These are phyloP conservation scores for Ustulina deusta DNA, from an alignment of 2,329 filamentous ascomycete genomes.

Conservation along the genomic window DNA sequence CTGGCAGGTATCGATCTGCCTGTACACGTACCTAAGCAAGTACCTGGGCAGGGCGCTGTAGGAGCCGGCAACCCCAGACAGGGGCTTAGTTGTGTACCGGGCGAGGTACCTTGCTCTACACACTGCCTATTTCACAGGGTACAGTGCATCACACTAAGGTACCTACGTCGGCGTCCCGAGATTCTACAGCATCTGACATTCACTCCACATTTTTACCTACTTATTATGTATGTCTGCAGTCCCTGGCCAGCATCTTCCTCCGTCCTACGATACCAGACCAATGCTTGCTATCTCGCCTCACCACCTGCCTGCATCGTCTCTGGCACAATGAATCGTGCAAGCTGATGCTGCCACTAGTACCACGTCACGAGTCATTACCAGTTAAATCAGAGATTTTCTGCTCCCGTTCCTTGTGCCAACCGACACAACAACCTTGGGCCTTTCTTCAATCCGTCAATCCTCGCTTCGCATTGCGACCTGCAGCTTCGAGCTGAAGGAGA, in stretches of 20 bases:
- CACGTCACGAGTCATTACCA: neutral
- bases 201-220: constrained; percentile 23
- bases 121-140: neutral
- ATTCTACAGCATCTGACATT: constrained; percentile 1
- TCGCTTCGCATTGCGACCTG: constrained; percentile 8
- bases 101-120: neutral
- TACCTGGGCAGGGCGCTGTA: too few species aligned
- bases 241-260: constrained; percentile 7
- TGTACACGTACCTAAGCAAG: too few species aligned
- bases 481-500: neutral
- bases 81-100: neutral
- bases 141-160: neutral
- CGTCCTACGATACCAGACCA: constrained; percentile 4
- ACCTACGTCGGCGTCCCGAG: neutral
- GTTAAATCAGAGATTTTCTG: neutral
- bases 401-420: neutral
- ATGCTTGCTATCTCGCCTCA: constrained; percentile 1
- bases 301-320: neutral
- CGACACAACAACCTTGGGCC: neutral
- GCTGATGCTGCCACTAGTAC: neutral
- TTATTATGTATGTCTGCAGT: neutral
- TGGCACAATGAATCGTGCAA: neutral
- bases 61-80: neutral
- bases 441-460: constrained; percentile 5
- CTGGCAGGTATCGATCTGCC: too few species aligned